Conservation (phyloP, 2,329 filamentous ascomycete genomes). For the Cadophora sp. region DNA sequence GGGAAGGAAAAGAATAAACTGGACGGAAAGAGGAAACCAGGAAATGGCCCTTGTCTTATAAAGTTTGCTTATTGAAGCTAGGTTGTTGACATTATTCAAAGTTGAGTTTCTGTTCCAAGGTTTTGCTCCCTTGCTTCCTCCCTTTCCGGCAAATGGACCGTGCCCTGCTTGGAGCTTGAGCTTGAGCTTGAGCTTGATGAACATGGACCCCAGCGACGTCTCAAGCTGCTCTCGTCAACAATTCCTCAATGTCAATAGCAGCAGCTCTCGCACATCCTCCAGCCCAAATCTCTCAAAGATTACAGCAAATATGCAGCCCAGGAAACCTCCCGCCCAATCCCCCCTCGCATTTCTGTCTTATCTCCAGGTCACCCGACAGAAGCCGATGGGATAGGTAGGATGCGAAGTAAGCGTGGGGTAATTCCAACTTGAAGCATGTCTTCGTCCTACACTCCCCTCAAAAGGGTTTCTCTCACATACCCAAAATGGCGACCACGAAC, state of each 20-base stretch:
- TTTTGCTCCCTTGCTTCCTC: too few relatives aligned
- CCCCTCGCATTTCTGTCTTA: constrained; percentile 20
- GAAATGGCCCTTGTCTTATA: background rate
- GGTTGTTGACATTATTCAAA: too few relatives aligned
- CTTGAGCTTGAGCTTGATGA: too few relatives aligned
- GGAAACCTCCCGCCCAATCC: background rate
- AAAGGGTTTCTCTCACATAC: background rate
- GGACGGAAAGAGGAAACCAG: background rate
- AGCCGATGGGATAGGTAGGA: constrained; percentile 15
- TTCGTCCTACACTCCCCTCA: constrained; percentile 1
- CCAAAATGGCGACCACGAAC: background rate
- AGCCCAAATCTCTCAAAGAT: too few relatives aligned
- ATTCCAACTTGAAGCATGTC: constrained; percentile 2
- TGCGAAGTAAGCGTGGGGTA: constrained; percentile 24
- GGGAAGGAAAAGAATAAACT: background rate
- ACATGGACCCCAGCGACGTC: background rate
- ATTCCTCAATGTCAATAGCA: background rate
- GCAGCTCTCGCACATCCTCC: background rate
- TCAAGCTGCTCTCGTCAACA: background rate
- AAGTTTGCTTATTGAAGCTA: background rate
- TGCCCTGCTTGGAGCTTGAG: too few relatives aligned
- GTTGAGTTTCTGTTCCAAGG: background rate
- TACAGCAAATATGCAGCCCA: background rate
- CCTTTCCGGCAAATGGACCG: too few relatives aligned
- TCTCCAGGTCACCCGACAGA: constrained; percentile 19